Evolutionary conservation across 2,329 filamentous ascomycete genomes (phyloP), one percentile per base, ranked within the genome.

Genomic region (Chrysoporthe cubensis): DNA sequence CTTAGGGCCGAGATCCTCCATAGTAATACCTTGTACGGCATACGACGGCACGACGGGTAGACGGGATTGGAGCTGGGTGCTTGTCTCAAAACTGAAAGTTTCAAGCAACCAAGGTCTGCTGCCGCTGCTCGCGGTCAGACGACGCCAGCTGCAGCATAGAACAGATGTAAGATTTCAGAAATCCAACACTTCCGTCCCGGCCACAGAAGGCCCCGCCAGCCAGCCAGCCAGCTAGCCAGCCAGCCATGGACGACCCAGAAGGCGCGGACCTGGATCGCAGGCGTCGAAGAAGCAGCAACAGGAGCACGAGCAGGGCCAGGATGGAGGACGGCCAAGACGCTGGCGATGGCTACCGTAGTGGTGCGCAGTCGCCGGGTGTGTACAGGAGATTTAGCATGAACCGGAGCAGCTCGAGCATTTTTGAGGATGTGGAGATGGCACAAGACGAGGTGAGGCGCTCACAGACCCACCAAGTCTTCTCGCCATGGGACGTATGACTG

Each of bases 341-440:
- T 58, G 71, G 71, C 68, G 72, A 72, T 68, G 72, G 66, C 48
- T 61, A 70, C 44, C 50, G 66, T 59, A 73, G 72, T 69, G 67
- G 60, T 54, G 71, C 68, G 21, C 62, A 56, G 32, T 63, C 68
- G 58, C 69, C 73, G 21, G 65, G 76, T 63, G 76, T 92, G 70
- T 92, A 93, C 78, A 84, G 90, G 65, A 84, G 90, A 64, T 83
- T 90, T 66, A 84, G 84, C 72, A 91, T 90, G 63, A 92, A 92
- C 74, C 84, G 89, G 74, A 93, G 91, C 80, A 88, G 85, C 79
- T 84, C 90, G 46, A 97, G 93, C 79, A 90, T 97, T 73, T 90
- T 97, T 73, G 93, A 93, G 72, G 93, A 97, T 79, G 94, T 98
- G n/a, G 95, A 97, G 78, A 98, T 99, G 96, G 95, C 96, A 26